Evolutionary conservation across 768 basidiomycete species (phyloP).

Genomic region (Hypholoma sublateritium): DNA sequence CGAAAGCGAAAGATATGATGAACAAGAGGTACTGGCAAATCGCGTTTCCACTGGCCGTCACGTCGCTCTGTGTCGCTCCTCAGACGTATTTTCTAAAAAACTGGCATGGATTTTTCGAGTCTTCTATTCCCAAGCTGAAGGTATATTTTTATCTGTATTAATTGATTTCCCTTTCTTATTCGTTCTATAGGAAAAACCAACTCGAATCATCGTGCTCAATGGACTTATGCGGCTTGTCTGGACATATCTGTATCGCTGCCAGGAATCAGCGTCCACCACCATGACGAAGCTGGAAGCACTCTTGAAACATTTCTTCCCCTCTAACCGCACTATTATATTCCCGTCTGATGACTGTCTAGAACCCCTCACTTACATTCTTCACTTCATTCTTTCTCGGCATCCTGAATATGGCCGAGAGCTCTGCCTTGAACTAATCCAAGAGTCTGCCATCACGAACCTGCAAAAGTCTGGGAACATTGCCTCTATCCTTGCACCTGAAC

Average conservation of each 20-base stretch:
- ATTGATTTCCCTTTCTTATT: constrained; percentile 4
- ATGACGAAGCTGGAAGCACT: constrained; percentile 76
- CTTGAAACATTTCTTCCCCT: constrained; percentile 77
- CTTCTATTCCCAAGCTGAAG: constrained; percentile 76
- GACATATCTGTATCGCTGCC: constrained; percentile 95
- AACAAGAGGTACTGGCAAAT: constrained; percentile 87
- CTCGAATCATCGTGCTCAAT: constrained; percentile 72
- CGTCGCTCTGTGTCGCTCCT: constrained; percentile 84
- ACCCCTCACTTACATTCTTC: constrained; percentile 73
- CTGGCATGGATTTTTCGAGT: constrained; percentile 76
- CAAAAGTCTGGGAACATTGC: constrained; percentile 42
- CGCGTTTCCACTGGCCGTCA: constrained; percentile 83
- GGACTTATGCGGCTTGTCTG: constrained; percentile 82
- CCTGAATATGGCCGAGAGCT: constrained; percentile 84
- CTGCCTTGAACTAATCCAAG: constrained; percentile 79
- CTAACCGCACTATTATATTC: constrained; percentile 56
- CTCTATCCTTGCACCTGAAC: constrained; percentile 61
- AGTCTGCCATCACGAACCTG: constrained; percentile 46
- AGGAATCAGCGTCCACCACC: constrained; percentile 80
- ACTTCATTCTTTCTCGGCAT: constrained; percentile 82
- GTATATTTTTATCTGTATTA: constrained; percentile 33
- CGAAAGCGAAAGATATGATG: constrained; percentile 83
- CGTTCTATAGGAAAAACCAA: constrained; percentile 67
- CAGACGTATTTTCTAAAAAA: constrained; percentile 81
- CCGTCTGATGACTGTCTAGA: constrained; percentile 78